Evolutionary conservation across 345 rosid species (phyloP), one percentile per base, ranked within the genome.

Genomic region (Brassica nigra): DNA sequence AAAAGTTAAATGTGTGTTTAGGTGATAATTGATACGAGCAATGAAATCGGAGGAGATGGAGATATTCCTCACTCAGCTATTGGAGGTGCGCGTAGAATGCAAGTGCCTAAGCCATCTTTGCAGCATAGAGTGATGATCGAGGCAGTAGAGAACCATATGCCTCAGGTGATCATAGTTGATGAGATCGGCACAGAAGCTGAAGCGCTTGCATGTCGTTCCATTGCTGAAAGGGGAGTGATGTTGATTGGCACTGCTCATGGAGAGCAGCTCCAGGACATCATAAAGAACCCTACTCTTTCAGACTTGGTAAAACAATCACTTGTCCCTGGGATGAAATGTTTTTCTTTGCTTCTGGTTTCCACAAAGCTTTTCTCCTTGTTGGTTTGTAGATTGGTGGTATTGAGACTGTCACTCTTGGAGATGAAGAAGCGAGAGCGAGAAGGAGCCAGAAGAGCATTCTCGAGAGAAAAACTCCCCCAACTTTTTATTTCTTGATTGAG

Each of bases 91-190:
- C 82, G 94, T 65, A 88, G 97, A 79, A 85, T 90, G 92, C 94
- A 90, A 80, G 97, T 91, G 57, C 88, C 90, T 0, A 84, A 90
- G 23, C 88, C 89, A 42, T 85, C 87, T 15, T 69, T 85, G 83
- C 94, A 91, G 71, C 90, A 91, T 77, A 85, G 73, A 82, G 89
- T 91, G 65, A 90, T 91, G 94, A 85, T 87, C 59, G 94, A 91
- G 80, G 94, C 84, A 16, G 88, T 91, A 39, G 97, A 91, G 80
- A 91, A 91, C 78, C 92, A 88, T 78, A 90, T 86, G 97, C 97
- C 94, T 49, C 87, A 91, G 81, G 90, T 88, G 37, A 86, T 91
- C 59, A 83, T 91, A 6, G 85, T 90, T 28, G 92, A 87, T 76
- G 92, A 90, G 84, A 90, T 89, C 4, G 88, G 95, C 68, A 90